A percentile compares a stretch with the other conserved stretches of the same genome.
Evolutionary conservation across 192 early-diverging fungal genomes (phyloP).

Genomic region (Chytriomyces confervae): DNA sequence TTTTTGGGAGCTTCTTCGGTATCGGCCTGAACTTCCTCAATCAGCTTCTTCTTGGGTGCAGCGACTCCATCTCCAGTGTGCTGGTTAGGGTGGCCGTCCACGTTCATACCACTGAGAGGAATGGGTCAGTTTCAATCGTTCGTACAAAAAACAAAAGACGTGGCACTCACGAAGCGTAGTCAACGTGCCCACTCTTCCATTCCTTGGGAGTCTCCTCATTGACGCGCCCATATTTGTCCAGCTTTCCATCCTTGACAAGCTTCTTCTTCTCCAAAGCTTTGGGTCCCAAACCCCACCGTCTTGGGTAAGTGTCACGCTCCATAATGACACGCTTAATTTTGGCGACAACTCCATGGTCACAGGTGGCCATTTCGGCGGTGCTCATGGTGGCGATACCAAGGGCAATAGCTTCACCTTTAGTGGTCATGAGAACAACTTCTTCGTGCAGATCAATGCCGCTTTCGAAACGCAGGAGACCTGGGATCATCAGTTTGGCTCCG

Average conservation of each 20-base stretch:
- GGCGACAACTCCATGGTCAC: constrained; percentile 96
- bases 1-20: constrained; percentile 8
- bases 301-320: constrained; percentile 99
- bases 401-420: constrained; percentile 99
- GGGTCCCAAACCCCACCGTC: constrained; percentile 97
- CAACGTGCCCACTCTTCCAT: constrained; percentile 76
- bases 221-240: constrained; percentile 95
- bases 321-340: constrained; percentile 99
- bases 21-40: constrained; percentile 43
- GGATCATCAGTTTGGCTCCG: constrained; percentile 98
- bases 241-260: constrained; percentile 95
- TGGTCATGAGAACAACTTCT: constrained; percentile 98
- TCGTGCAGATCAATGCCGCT: constrained; percentile 94
- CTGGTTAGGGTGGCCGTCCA: constrained; percentile 26
- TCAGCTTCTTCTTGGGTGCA: constrained; percentile 23
- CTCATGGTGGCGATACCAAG: constrained; percentile 98
- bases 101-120: constrained; percentile 33
- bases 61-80: constrained; percentile 26
- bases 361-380: constrained; percentile 95
- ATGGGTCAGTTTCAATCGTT: constrained; percentile 26
- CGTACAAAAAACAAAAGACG: constrained; percentile 14
- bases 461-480: constrained; percentile 95
- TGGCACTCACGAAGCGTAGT: constrained; percentile 49
- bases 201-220: constrained; percentile 81
- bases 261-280: constrained; percentile 97